Conservation (phyloP, 2,329 filamentous ascomycete genomes). For the Niveomyces coronatus region DNA sequence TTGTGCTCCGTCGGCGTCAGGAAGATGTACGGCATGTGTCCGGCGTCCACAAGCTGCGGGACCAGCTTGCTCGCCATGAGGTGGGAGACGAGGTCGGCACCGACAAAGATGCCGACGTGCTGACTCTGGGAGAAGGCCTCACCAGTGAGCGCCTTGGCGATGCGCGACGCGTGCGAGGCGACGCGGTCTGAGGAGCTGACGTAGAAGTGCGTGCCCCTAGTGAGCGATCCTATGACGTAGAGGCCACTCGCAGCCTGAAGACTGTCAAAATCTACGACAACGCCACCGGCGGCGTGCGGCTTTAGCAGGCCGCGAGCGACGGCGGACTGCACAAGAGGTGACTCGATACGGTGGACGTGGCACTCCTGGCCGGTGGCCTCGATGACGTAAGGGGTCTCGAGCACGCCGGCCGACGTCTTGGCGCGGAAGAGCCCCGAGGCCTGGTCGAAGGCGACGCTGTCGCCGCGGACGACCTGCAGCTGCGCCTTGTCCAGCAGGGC, state of each 20-base stretch:
- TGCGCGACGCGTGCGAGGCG: constrained; percentile 6
- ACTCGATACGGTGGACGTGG: constrained; percentile 4
- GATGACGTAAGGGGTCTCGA: constrained; percentile 4
- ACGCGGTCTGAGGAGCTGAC: constrained; percentile 8
- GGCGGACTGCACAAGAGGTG: constrained; percentile 3
- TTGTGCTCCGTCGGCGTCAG: background rate
- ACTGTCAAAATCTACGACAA: constrained; percentile 6
- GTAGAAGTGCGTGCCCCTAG: constrained; percentile 8
- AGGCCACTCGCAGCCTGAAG: background rate
- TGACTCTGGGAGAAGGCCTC: background rate
- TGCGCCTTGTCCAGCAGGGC: constrained; percentile 1
- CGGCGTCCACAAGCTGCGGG: constrained; percentile 1
- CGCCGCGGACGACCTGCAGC: constrained; percentile 5
- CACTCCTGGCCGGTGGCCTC: constrained; percentile 6
- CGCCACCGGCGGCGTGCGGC: constrained; percentile 5
- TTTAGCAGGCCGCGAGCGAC: constrained; percentile 2
- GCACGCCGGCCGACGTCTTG: constrained; percentile 1
- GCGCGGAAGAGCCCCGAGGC: constrained; percentile 5
- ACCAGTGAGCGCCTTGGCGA: constrained; percentile 3
- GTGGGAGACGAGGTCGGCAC: constrained; percentile 2
- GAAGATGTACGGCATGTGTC: constrained; percentile 8
- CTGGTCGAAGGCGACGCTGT: background rate
- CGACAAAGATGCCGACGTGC: constrained; percentile 5
- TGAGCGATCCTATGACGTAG: constrained; percentile 8
- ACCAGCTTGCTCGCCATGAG: constrained; percentile 8